Evolutionary conservation across 2,329 filamentous ascomycete genomes (phyloP).

Genomic region (Teratosphaeria epicoccoides): DNA sequence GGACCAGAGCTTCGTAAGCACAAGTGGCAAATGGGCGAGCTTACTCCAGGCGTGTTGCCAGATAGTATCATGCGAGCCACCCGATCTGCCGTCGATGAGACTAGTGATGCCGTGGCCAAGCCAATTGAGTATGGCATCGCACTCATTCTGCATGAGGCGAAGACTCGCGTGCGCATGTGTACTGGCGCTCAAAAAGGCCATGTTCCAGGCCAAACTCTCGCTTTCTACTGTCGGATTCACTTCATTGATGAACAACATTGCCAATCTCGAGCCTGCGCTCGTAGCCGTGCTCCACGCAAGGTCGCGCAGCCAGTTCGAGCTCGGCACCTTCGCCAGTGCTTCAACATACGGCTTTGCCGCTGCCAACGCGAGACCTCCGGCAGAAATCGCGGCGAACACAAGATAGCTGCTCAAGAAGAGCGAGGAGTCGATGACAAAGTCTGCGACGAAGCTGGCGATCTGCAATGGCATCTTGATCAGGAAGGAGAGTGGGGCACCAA

Average conservation of each 20-base stretch:
- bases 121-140: conserved; percentile 14
- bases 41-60: conserved; percentile 2
- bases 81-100: conserved; percentile 17
- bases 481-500: conserved; percentile 65
- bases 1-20: neutral
- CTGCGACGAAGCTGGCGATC: conserved; percentile 62
- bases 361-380: conserved; percentile 3
- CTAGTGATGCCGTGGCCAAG: conserved; percentile 14
- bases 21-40: neutral
- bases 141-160: conserved; percentile 14
- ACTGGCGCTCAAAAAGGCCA: conserved; percentile 16
- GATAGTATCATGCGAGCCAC: conserved; percentile 11
- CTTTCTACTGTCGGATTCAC: conserved; percentile 2
- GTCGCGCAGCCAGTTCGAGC: conserved; percentile 5
- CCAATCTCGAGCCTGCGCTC: conserved; percentile 13
- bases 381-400: conserved; percentile 7
- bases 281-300: conserved; percentile 3
- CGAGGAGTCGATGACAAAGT: conserved; percentile 64
- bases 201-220: conserved; percentile 14
- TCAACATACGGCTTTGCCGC: neutral
- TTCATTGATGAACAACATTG: conserved; percentile 11
- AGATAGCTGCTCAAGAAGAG: conserved; percentile 45
- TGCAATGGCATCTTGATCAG: conserved; percentile 59
- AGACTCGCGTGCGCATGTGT: conserved; percentile 22
- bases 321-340: neutral